Evolutionary conservation across 805 yeast species (phyloP), one percentile per base, ranked within the genome.

Genomic region (Lipomyces spencermartinsiae): DNA sequence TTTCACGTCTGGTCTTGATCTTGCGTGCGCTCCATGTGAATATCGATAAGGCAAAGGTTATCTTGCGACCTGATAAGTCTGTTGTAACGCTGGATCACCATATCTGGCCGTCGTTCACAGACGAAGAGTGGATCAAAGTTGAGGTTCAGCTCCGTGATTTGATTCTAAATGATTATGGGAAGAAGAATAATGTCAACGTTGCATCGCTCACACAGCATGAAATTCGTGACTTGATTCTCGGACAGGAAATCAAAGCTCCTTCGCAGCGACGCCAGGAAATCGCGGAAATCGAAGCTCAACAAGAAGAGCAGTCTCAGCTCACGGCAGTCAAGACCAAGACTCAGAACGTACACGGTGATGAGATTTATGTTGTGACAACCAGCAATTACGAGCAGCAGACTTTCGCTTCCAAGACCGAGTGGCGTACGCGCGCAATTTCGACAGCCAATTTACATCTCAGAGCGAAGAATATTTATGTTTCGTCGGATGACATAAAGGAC

Each of bases 271-370:
- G 97, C 74, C 97, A 93, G 78, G 91, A 89, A 74, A 86, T 92
- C 77, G 89, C 93, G 0, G 93, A 90, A 66, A 83, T 92, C 61
- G 84, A 82, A 43, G 79, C 80, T 59, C 80, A 80, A 59, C 83
- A 81, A 43, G 82, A 80, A 9, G 80, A 76, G 35, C 80, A 78
- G 14, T 70, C 73, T 31, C 89, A 90, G 71, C 79, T 89, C 39
- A 86, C 93, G 0, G 95, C 97, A 0, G 84, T 89, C 73, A 93
- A 92, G 73, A 88, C 97, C 0, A 89, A 88, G 65, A 90, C 97
- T 0, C 88, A 88, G 33, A 95, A 92, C 76, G 97, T 91, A 1
- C 98, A 93, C 75, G 99, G 99, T 43, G 99, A 95, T 76, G 96
- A 93, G 74, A 94, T 95, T 74, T 89, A 91, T 55, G 94, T 97